Evolutionary conservation across 371 early-diverging fungal genomes (phyloP), one percentile per base, ranked within the genome.

Genomic region (Mortierella sp.): DNA sequence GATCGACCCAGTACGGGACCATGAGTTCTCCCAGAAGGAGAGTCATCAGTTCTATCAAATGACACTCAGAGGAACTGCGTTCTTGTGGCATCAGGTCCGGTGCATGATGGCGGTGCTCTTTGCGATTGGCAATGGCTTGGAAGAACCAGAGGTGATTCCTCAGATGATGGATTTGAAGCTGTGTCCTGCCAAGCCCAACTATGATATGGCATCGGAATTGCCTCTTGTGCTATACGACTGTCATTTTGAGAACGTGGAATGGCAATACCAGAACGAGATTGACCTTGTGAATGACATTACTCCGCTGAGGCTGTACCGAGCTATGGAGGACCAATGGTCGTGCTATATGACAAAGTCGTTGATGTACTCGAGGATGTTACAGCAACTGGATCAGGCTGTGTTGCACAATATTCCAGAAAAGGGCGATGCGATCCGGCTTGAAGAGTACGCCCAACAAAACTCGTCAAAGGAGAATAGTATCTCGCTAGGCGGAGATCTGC

Each of bases 71-170:
- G 96, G 96, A 19, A 89, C 90, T 0, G 96, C 97, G 16, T 98
- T 98, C 61, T 80, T 98, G 43, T 98, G 96, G 96, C 98, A 98
- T 83, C 98, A 97, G 81, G 96, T 98, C 34, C 91, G 98, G 42
- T 96, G 94, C 79, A 96, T 98, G 88, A 94, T 96, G 91, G 90
- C 95, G 0, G 81, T 97, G 10, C 71, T 98, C 41, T 92, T 96
- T 60, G 80, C 93, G 39, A 88, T 97, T 5, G 98, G 98, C 6
- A 84, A 86, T 53, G 85, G 87, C 2, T 60, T 86, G 14, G 95
- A 95, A 67, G 52, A 78, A 19, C 90, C 91, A 18, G 72, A 67
- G 12, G 62, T 94, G 9, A 79, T 94, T 28, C 68, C 81, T 47
- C 59, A 73, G 34, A 45, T 95, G 62, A 71, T 92, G 61, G 89